Evolutionary conservation across 345 rosid genomes (phyloP).

Genomic region (Eucalyptus coolabah): DNA sequence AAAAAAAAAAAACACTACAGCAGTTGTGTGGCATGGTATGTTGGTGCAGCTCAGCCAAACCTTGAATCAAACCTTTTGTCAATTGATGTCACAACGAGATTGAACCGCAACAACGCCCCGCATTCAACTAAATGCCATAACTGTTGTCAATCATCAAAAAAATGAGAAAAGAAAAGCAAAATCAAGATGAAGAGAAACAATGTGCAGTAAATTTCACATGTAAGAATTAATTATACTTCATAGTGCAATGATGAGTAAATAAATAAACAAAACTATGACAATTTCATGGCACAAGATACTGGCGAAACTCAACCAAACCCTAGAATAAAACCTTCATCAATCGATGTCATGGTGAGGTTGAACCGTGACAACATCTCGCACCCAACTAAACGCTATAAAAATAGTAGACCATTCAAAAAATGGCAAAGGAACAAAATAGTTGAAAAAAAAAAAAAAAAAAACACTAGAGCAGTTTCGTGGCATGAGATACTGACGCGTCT

Average conservation of each 20-base stretch:
- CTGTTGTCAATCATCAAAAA: not conserved
- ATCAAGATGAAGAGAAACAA: not conserved
- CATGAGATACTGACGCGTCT: accelerated
- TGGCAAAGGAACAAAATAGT: not conserved
- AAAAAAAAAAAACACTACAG: no score
- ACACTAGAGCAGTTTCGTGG: accelerated
- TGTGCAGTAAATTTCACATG: not conserved
- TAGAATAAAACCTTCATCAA: not conserved
- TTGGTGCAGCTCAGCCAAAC: no score
- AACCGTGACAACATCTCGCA: not conserved
- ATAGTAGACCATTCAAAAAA: not conserved
- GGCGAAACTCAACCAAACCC: not conserved
- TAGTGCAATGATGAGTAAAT: not conserved
- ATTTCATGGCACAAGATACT: accelerated
- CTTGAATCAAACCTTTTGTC: not conserved
- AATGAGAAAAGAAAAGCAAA: not conserved
- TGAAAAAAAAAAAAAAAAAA: not conserved
- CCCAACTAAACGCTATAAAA: not conserved
- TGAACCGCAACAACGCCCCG: not conserved
- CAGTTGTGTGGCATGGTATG: no score
- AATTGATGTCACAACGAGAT: not conserved
- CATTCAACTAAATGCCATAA: not conserved
- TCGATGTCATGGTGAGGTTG: not conserved
- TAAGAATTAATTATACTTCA: not conserved
- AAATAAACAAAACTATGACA: accelerated